Conservation (phyloP, 2,329 filamentous ascomycete species). For the Amylocarpus encephaloides region DNA sequence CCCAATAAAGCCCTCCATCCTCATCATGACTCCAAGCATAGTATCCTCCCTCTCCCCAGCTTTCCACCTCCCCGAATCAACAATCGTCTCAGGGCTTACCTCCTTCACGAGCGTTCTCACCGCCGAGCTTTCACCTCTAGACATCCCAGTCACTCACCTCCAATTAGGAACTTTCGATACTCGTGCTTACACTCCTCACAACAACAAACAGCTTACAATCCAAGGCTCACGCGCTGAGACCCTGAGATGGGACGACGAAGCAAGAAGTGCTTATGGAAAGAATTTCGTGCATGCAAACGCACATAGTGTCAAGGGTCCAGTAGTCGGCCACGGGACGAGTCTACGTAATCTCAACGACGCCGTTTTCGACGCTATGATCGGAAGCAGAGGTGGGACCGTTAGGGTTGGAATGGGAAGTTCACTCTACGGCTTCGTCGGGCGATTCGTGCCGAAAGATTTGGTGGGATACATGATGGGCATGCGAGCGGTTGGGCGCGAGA, state of each 20-base stretch:
- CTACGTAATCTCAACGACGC: constrained; percentile 76
- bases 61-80: constrained; percentile 79
- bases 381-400: constrained; percentile 50
- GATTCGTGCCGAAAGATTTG: constrained; percentile 67
- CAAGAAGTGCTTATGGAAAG: constrained; percentile 53
- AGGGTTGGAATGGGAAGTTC: constrained; percentile 79
- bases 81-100: constrained; percentile 77
- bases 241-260: constrained; percentile 57
- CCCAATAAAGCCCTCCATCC: constrained; percentile 54
- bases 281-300: constrained; percentile 54
- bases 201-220: constrained; percentile 32
- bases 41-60: constrained; percentile 73
- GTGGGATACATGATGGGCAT: constrained; percentile 95
- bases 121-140: constrained; percentile 69
- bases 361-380: constrained; percentile 82
- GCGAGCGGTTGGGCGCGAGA: constrained; percentile 37
- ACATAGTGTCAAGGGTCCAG: constrained; percentile 40
- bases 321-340: constrained; percentile 43
- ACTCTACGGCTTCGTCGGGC: constrained; percentile 79
- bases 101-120: constrained; percentile 77
- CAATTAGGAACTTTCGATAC: constrained; percentile 90
- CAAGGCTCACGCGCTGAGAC: constrained; percentile 47
- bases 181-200: constrained; percentile 52
- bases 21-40: constrained; percentile 74
- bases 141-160: constrained; percentile 76